Percentiles rank a stretch among this genome's conserved stretches.
phyloP scores from a whole-genome alignment of 2,329 filamentous ascomycete species.

The Ascochyta rabiei region DNA sequence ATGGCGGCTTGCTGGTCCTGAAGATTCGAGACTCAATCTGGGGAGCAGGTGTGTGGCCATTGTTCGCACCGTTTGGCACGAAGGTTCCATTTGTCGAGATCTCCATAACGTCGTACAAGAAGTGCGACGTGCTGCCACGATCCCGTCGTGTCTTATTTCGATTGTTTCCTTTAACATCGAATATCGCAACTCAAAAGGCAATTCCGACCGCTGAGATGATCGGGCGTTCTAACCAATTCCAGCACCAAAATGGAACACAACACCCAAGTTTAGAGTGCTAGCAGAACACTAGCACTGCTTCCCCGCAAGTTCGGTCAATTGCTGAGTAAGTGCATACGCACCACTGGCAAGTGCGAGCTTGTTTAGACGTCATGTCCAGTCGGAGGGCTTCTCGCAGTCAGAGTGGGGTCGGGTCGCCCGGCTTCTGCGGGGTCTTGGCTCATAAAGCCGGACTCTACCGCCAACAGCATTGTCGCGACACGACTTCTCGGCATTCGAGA shows the following conservation, averaged over 20 bases:
- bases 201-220: background rate
- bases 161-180: background rate
- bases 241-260: background rate
- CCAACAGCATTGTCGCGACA: too few species aligned
- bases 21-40: constrained; percentile 36
- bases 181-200: background rate
- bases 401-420: constrained; percentile 2
- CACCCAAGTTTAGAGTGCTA: background rate
- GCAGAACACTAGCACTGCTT: background rate
- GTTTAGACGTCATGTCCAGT: background rate
- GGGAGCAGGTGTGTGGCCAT: constrained; percentile 1
- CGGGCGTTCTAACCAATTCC: background rate
- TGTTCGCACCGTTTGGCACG: background rate
- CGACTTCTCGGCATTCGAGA: too few species aligned
- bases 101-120: background rate
- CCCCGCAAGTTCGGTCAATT: background rate
- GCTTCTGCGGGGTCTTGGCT: constrained; percentile 11
- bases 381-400: background rate
- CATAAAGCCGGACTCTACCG: background rate
- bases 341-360: background rate
- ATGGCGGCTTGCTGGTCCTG: constrained; percentile 40
- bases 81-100: background rate
- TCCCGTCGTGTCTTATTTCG: background rate
- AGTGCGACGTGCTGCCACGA: background rate
- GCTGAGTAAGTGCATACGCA: background rate